phyloP scores from a whole-genome alignment of 345 rosid species.

The Citrus medica region DNA sequence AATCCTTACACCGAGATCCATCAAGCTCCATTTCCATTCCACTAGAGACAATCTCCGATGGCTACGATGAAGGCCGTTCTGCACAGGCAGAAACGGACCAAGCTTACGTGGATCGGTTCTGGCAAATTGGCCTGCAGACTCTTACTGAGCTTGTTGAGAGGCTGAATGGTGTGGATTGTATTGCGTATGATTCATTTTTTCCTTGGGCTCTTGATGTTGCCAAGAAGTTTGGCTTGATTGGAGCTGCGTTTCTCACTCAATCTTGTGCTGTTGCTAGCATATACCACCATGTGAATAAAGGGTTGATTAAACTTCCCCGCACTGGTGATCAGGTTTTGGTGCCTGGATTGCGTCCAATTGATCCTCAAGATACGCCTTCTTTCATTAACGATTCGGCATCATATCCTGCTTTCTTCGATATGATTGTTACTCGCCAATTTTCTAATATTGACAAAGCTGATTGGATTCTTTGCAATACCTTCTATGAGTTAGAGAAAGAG shows the following conservation, averaged over 20 bases:
- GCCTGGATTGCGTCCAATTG: conserved; percentile 32
- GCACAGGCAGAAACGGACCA: conserved; percentile 5
- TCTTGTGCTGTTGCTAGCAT: conserved; percentile 28
- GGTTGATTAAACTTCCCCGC: conserved; percentile 18
- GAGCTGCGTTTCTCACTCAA: conserved; percentile 32
- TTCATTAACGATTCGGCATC: conserved; percentile 18
- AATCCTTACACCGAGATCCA: conserved; percentile 9
- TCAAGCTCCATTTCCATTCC: conserved; percentile 1
- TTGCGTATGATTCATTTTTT: conserved; percentile 31
- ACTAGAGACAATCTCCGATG: conserved; percentile 40
- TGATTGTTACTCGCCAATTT: too few species aligned
- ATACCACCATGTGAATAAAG: conserved; percentile 14
- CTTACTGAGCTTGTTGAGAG: conserved; percentile 16
- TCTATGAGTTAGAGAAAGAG: too few species aligned
- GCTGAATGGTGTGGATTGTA: neutral
- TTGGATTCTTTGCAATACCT: too few species aligned
- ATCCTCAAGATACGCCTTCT: conserved; percentile 26
- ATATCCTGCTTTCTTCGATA: conserved; percentile 16
- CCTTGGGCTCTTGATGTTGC: conserved; percentile 36
- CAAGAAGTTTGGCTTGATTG: conserved; percentile 25
- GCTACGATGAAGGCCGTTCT: conserved; percentile 31
- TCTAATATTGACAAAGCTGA: too few species aligned
- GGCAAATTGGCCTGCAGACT: conserved; percentile 16
- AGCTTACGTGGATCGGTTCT: conserved; percentile 17
- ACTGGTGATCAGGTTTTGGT: conserved; percentile 4